Evolutionary conservation across 2,329 filamentous ascomycete species (phyloP), one percentile per base, ranked within the genome.

Genomic region (Aciculosporium take): DNA sequence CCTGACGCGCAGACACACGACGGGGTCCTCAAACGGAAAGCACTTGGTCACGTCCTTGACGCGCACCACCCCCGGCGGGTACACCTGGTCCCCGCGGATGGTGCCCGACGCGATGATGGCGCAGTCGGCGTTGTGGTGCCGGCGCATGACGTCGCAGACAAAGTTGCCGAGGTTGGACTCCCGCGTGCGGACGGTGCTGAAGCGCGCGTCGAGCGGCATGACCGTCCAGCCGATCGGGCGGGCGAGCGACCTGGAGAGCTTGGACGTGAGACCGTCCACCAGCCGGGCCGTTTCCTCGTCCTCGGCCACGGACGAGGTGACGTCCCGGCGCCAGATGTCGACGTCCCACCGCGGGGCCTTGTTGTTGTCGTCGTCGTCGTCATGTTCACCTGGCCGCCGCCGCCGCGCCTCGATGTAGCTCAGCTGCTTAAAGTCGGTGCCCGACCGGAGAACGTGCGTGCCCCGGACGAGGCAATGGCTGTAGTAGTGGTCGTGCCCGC

Each of bases 111-210:
- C 85, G 79, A 94, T 91, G 47, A 94, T 69, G 24, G 78, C 75
- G 55, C 85, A 93, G 51, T 94, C 88, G 0, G 84, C 79, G 5
- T 69, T 64, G 56, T 94, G 86, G 55, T 93, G 81, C 46, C 77
- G 77, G 7, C 85, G 74, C 85, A 94, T 94, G 20, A 95, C 71
- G 56, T 95, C 87, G 60, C 84, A 91, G 3, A 94, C 81, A 57
- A 93, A 93, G 60, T 94, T 94, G 1, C 83, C 86, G 12, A 93
- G 65, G 54, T 94, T 95, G 41, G 81, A 86, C 60, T 94, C 87
- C 35, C 66, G 69, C 17, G 75, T 66, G 9, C 87, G 71, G 0
- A 94, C 84, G 0, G 85, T 93, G 13, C 77, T 82, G 59, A 94
- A 95, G 2, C 87, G 79, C 2, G 83, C 84, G 56, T 95, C 88